Percentiles rank a stretch among this genome's conserved stretches.
These are phyloP conservation scores for Amanita pseudoporphyria DNA, from an alignment of 768 basidiomycete species.

Conservation along the genomic window DNA sequence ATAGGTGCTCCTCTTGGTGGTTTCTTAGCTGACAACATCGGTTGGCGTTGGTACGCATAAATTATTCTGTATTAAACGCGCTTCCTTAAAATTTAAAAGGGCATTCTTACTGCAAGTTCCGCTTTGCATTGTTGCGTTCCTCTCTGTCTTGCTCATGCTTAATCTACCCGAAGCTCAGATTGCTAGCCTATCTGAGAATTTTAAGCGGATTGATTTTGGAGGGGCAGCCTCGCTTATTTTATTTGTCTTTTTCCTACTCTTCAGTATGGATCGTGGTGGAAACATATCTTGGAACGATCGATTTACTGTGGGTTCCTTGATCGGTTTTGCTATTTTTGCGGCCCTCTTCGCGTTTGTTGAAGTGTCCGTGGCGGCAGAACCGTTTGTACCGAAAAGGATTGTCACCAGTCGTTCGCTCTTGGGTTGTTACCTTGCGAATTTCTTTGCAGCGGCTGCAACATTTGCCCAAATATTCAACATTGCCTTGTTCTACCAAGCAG, in stretches of 20 bases:
- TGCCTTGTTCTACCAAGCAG: constrained; percentile 51
- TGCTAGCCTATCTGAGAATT: constrained; percentile 36
- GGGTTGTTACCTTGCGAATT: constrained; percentile 48
- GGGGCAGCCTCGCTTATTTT: constrained; percentile 48
- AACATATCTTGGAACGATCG: constrained; percentile 37
- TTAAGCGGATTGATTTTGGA: constrained; percentile 53
- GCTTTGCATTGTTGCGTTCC: constrained; percentile 40
- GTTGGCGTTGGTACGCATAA: constrained; percentile 50
- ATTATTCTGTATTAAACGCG: too few relatives aligned
- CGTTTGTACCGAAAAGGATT: constrained; percentile 49
- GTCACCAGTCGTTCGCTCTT: constrained; percentile 39
- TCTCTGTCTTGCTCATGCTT: constrained; percentile 44
- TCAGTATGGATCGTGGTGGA: constrained; percentile 46
- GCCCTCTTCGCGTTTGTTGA: constrained; percentile 37
- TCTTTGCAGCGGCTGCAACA: constrained; percentile 39
- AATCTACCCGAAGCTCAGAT: constrained; percentile 35
- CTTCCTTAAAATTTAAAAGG: constrained; percentile 19
- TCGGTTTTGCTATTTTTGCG: constrained; percentile 23
- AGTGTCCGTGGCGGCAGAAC: constrained; percentile 41
- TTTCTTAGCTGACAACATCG: constrained; percentile 49
- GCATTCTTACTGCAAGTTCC: constrained; percentile 56
- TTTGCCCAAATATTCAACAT: constrained; percentile 42
- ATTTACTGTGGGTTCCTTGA: constrained; percentile 27
- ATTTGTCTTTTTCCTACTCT: constrained; percentile 46
- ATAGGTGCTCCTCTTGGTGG: constrained; percentile 58